A percentile compares a stretch with the other conserved stretches of the same genome.
Evolutionary conservation across 2,329 filamentous ascomycete species (phyloP).

Genomic region (Aspergillus calidoustus): DNA sequence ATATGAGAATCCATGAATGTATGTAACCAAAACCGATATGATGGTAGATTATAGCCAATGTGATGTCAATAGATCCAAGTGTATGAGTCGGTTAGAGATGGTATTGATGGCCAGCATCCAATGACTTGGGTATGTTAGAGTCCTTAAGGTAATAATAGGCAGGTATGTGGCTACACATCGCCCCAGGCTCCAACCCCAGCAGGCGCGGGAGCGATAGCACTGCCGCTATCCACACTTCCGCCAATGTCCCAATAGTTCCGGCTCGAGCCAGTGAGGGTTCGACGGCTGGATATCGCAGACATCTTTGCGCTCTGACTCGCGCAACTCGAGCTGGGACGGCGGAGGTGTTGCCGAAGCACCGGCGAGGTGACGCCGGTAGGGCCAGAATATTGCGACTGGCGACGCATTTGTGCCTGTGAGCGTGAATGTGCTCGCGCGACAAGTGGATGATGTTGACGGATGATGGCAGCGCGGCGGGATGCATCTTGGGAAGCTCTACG

Average conservation of each 20-base stretch:
- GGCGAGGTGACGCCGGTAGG: constrained; percentile 37
- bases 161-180: constrained; percentile 48
- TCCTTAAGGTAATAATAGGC: background rate
- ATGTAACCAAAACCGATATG: background rate
- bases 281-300: constrained; percentile 69
- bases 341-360: constrained; percentile 50
- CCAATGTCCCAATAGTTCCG: constrained; percentile 94
- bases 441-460: constrained; percentile 87
- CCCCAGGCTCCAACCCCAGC: constrained; percentile 79
- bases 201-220: constrained; percentile 70
- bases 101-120: constrained; percentile 23
- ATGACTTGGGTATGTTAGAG: constrained; percentile 4
- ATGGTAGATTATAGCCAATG: background rate
- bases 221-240: constrained; percentile 76
- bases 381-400: constrained; percentile 46
- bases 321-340: constrained; percentile 67
- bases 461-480: constrained; percentile 78
- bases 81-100: background rate
- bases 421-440: constrained; percentile 62
- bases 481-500: constrained; percentile 62
- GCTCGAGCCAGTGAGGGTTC: constrained; percentile 64
- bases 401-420: constrained; percentile 60
- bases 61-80: background rate
- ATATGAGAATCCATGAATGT: background rate
- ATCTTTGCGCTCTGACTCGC: constrained; percentile 85